Conservation (phyloP, 1,284 basidiomycete species). For the Austroboletus novae-zelandiae region DNA sequence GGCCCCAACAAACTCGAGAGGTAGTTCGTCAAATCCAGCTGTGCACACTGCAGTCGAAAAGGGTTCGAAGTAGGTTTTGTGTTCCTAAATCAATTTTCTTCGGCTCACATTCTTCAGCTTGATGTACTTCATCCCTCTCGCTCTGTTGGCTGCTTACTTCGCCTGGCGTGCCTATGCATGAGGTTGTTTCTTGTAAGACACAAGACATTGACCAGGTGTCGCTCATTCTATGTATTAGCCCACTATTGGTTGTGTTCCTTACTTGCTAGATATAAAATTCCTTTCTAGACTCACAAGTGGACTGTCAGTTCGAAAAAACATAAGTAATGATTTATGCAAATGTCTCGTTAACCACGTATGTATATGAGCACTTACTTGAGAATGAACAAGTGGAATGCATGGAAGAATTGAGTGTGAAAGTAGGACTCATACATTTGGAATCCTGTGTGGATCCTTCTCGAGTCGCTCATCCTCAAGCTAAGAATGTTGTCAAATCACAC, state of each 20-base stretch:
- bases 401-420: no score
- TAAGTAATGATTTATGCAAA: neutral
- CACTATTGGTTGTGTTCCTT: constrained; percentile 8
- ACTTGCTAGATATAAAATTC: constrained; percentile 22
- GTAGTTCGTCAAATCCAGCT: constrained; percentile 39
- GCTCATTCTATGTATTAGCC: constrained; percentile 12
- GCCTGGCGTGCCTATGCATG: constrained; percentile 73
- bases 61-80: constrained; percentile 61
- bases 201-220: constrained; percentile 1
- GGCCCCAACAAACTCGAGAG: constrained; percentile 40
- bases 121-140: constrained; percentile 80
- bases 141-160: constrained; percentile 74
- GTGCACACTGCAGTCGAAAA: constrained; percentile 53
- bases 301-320: neutral
- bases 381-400: neutral
- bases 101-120: constrained; percentile 38
- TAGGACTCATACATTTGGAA: neutral
- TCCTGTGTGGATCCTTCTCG: constrained; percentile 12
- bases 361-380: neutral
- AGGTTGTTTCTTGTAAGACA: constrained; percentile 10
- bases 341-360: neutral
- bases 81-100: neutral
- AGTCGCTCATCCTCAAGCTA: constrained; percentile 33
- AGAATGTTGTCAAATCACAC: neutral
- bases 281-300: neutral